Conservation (phyloP, 345 rosid genomes). For the Gossypium longicalyx region DNA sequence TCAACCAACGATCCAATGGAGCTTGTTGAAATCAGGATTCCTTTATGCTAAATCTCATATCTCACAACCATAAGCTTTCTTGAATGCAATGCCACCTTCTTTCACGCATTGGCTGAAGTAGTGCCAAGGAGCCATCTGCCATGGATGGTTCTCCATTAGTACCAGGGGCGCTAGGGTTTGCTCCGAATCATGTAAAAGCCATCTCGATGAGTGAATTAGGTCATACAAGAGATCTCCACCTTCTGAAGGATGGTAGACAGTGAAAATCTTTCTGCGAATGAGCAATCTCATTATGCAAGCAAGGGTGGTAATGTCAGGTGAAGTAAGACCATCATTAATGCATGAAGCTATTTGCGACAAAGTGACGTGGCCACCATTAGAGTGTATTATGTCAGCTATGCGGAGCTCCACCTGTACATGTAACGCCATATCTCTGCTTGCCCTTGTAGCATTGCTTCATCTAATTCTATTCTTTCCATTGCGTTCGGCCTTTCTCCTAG, state of each 20-base stretch:
- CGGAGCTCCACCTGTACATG: conserved; percentile 32
- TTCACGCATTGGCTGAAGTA: conserved; percentile 21
- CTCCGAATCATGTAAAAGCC: conserved; percentile 28
- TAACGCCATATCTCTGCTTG: conserved; percentile 25
- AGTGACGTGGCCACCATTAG: conserved; percentile 15
- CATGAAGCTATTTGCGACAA: conserved; percentile 26
- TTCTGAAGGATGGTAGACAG: conserved; percentile 12
- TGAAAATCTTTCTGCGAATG: conserved; percentile 22
- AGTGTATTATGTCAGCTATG: conserved; percentile 31
- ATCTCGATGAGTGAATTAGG: conserved; percentile 15
- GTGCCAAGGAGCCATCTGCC: conserved; percentile 20
- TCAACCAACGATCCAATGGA: neutral
- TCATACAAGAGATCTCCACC: conserved; percentile 28
- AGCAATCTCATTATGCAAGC: conserved; percentile 32
- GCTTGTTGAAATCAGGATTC: conserved; percentile 18
- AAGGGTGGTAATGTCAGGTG: conserved; percentile 20
- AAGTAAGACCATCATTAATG: neutral
- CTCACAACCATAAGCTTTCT: conserved; percentile 29
- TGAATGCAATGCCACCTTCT: conserved; percentile 36
- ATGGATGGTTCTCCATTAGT: conserved; percentile 24
- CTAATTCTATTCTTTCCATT: conserved; percentile 14
- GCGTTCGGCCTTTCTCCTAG: neutral
- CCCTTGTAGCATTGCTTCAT: conserved; percentile 20
- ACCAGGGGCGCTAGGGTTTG: conserved; percentile 27
- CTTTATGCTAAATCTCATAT: conserved; percentile 22